Percentiles rank a stretch among this genome's conserved stretches.
Conservation (phyloP, 805 yeast species). For the Metschnikowia picachoensis region DNA sequence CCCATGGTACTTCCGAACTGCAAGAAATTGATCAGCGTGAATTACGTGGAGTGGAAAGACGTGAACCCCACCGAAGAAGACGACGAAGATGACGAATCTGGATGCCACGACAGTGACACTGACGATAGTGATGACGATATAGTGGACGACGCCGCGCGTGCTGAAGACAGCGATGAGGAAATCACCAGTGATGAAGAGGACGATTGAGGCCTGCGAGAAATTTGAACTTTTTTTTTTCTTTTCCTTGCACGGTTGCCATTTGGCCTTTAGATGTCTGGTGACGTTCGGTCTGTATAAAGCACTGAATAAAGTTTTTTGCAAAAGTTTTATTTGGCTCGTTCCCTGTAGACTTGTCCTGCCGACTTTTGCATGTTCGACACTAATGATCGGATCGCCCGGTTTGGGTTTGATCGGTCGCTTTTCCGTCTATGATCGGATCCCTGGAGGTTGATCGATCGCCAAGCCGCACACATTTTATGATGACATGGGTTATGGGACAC, state of each 20-base stretch:
- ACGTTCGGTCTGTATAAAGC: no score
- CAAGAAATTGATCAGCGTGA: conserved; percentile 48
- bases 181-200: conserved; percentile 14
- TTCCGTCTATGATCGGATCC: conserved; percentile 6
- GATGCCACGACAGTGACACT: conserved; percentile 23
- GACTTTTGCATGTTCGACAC: conserved; percentile 11
- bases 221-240: background rate
- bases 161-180: conserved; percentile 15
- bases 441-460: conserved; percentile 8
- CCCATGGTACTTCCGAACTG: conserved; percentile 73
- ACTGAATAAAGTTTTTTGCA: conserved; percentile 6
- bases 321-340: conserved; percentile 13
- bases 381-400: conserved; percentile 14
- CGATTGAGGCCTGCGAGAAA: conserved; percentile 21
- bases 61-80: conserved; percentile 53
- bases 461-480: background rate
- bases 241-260: background rate
- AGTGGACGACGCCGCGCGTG: conserved; percentile 15
- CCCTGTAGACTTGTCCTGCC: conserved; percentile 11
- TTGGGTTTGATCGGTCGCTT: conserved; percentile 14
- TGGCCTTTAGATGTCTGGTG: conserved; percentile 13
- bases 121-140: conserved; percentile 17
- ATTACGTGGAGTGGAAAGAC: conserved; percentile 69
- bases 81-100: conserved; percentile 43
- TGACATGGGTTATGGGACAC: background rate